Evolutionary conservation across 2,329 filamentous ascomycete species (phyloP), one percentile per base, ranked within the genome.

Genomic region (Talaromyces sp.): DNA sequence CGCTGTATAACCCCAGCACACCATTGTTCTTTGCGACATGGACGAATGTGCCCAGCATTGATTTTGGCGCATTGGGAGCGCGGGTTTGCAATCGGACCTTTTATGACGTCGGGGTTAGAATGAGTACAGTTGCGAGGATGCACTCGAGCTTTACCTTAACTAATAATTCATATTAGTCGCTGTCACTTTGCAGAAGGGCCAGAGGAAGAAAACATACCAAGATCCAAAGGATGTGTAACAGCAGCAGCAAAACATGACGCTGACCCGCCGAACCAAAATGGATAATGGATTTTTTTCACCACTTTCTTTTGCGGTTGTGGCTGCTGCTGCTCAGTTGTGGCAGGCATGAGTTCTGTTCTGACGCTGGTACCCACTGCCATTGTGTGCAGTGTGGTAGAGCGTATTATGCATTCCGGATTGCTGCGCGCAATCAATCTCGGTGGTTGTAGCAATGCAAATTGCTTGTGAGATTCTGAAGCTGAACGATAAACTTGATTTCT

Each of bases 251-350:
- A 89, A 76, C 92, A 96, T 74, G 91, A 95, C 60, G 94, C 93
- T 76, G 92, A 97, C 64, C 95, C 95, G 68, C 95, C 95, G 77
- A 99, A 98, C 95, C 94, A 98, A 79, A 94, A 94, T 10, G 91
- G 91, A 80, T 94, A 94, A 72, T 80, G 81, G 59, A 82, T 72
- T 71, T 77, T 75, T 67, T 74, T 74, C 62, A 70, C 67, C 63
- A 72, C 71, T n/a, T 59, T 45, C 27, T 22, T 59, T 19, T 43
- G 56, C 22, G 22, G 39, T 14, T 43, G 27, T 35, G 10, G 31
- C 16, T 33, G 60, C 37, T 22, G 61, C 61, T 62, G 64, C 41
- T 65, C 13, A 41, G 24, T n/a, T 8, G 27, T 19, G 27, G 47
- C 19, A 37, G 64, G 33, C 47, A 45, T n/a, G 41, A 63, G 54